These are phyloP conservation scores for Tubosaeta sp. DNA, from an alignment of 768 basidiomycete species.

Conservation along the genomic window DNA sequence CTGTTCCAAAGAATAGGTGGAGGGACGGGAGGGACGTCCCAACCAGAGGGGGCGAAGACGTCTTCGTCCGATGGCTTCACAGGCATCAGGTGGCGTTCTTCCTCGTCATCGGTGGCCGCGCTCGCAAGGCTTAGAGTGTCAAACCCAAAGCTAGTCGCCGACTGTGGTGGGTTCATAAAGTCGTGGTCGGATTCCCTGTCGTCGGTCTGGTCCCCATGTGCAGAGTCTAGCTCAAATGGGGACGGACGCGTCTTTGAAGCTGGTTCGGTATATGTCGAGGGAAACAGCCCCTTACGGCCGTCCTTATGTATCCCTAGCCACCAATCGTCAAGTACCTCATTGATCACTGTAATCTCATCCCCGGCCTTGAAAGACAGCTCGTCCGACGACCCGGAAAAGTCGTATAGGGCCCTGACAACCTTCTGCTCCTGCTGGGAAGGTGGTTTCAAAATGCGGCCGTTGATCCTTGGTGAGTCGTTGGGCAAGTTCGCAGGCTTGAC, in stretches of 20 bases:
- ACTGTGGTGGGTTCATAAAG: slow-evolving; percentile 21
- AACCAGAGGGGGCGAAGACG: slow-evolving; percentile 21
- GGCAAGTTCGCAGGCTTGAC: slow-evolving; percentile 20
- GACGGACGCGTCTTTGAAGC: slow-evolving; percentile 24
- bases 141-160: slow-evolving; percentile 20
- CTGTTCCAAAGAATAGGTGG: slow-evolving; percentile 21
- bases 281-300: slow-evolving; percentile 78
- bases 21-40: slow-evolving; percentile 2
- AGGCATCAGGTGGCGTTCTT: slow-evolving; percentile 34
- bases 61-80: slow-evolving; percentile 25
- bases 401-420: slow-evolving; percentile 65
- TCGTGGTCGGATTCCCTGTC: slow-evolving; percentile 19
- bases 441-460: slow-evolving; percentile 46
- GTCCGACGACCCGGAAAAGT: slow-evolving; percentile 71
- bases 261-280: slow-evolving; percentile 65
- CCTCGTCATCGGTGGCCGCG: slow-evolving; percentile 41
- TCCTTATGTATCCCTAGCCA: slow-evolving; percentile 73
- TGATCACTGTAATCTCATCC: slow-evolving; percentile 69
- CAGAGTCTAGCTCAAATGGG: slow-evolving; percentile 27
- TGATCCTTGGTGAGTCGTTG: slow-evolving; percentile 24
- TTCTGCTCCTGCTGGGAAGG: slow-evolving; percentile 48
- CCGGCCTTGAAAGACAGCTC: slow-evolving; percentile 75
- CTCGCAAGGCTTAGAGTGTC: slow-evolving; percentile 42
- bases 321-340: slow-evolving; percentile 86
- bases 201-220: slow-evolving; percentile 19